Percentiles rank a stretch among this genome's conserved stretches.
phyloP scores from a whole-genome alignment of 129 eudicot genomes.

The Logfia minima region DNA sequence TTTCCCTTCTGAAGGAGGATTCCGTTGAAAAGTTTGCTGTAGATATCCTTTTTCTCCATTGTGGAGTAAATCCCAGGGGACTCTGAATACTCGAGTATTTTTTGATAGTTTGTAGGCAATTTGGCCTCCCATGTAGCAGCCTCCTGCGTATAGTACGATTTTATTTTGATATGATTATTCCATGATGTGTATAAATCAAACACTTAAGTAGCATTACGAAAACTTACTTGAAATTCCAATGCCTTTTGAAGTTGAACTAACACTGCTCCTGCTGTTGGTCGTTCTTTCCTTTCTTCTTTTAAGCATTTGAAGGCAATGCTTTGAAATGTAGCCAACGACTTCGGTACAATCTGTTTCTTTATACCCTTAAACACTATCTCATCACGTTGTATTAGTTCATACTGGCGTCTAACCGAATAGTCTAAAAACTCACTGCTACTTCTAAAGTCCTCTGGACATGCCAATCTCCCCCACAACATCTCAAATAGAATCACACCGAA shows the following conservation, averaged over 20 bases:
- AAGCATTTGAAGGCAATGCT: conserved; percentile 16
- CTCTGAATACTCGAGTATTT: not conserved
- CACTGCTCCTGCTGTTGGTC: not conserved
- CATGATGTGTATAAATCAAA: not conserved
- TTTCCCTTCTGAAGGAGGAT: not conserved
- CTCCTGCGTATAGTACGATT: not conserved
- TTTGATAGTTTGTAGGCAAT: not conserved
- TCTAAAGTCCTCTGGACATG: not conserved
- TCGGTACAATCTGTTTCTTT: not conserved
- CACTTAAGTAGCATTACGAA: not conserved
- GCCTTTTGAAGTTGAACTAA: conserved; percentile 13
- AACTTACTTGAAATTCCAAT: conserved; percentile 22
- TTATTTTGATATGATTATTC: too few species aligned
- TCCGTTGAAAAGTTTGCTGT: conserved; percentile 10
- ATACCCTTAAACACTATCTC: conserved; percentile 9
- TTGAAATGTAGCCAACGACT: not conserved
- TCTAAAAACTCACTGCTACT: not conserved
- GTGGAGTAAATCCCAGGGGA: not conserved
- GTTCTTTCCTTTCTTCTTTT: not conserved
- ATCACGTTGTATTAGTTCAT: not conserved
- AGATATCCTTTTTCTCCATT: conserved; percentile 4
- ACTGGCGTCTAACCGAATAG: not conserved
- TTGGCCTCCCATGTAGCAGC: not conserved
- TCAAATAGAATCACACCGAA: conserved; percentile 17
- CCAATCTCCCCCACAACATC: not conserved